Evolutionary conservation across 371 early-diverging fungal genomes (phyloP).

Genomic region (Blakeslea trispora): DNA sequence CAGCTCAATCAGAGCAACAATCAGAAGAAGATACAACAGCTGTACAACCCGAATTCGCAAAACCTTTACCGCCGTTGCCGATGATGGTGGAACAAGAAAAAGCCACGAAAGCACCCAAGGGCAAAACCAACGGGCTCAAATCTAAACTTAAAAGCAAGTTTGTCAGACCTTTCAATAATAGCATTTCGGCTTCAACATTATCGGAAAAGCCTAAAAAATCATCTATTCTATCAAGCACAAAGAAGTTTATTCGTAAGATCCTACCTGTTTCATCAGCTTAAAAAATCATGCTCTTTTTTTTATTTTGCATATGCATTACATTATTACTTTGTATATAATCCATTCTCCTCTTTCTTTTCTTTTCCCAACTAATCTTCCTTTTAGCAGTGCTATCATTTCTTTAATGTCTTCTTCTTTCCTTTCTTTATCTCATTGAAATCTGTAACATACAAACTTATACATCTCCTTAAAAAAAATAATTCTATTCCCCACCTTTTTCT

Average conservation of each 20-base stretch:
- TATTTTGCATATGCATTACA: constrained; percentile 6
- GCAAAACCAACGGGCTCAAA: constrained; percentile 20
- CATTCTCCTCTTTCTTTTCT: not conserved
- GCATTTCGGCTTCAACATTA: constrained; percentile 5
- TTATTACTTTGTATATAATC: constrained; percentile 1
- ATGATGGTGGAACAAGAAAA: not conserved
- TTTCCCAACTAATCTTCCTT: not conserved
- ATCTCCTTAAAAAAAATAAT: not conserved
- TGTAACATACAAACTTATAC: not conserved
- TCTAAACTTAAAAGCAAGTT: constrained; percentile 15
- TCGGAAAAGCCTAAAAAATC: constrained; percentile 14
- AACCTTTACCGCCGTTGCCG: constrained; percentile 18
- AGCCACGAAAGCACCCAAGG: constrained; percentile 8
- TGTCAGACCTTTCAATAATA: constrained; percentile 14
- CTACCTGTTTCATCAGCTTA: not conserved
- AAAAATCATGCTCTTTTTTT: not conserved
- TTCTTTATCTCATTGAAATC: constrained; percentile 1
- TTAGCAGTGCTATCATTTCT: constrained; percentile 1
- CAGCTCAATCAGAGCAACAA: constrained; percentile 5
- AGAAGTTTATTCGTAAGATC: constrained; percentile 20
- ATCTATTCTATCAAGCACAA: constrained; percentile 11
- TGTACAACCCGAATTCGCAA: constrained; percentile 12
- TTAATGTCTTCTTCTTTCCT: not conserved
- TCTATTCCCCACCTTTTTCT: too few relatives aligned
- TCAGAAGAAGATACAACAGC: constrained; percentile 8